phyloP scores from a whole-genome alignment of 805 yeast species.

The Candida easanensis region DNA sequence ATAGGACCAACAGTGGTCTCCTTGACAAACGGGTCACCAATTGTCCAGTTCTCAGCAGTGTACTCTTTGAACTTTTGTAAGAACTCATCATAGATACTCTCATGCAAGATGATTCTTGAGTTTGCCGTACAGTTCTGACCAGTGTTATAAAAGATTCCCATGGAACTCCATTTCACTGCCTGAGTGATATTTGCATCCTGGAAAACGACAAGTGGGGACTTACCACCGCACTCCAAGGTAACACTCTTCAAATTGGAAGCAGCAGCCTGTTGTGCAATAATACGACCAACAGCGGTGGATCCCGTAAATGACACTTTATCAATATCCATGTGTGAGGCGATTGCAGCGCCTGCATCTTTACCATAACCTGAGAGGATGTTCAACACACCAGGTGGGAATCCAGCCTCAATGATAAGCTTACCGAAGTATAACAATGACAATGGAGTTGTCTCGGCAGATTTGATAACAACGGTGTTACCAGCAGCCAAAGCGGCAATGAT shows the following conservation, averaged over 20 bases:
- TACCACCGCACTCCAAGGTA: constrained; percentile 72
- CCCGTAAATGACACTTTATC: constrained; percentile 66
- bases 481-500: constrained; percentile 74
- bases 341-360: constrained; percentile 61
- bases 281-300: constrained; percentile 63
- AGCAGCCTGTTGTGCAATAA: constrained; percentile 69
- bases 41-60: constrained; percentile 46
- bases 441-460: constrained; percentile 77
- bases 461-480: constrained; percentile 70
- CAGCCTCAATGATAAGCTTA: constrained; percentile 56
- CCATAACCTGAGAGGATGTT: constrained; percentile 75
- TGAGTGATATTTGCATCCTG: constrained; percentile 63
- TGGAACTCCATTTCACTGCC: constrained; percentile 65
- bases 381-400: constrained; percentile 79
- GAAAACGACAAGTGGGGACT: constrained; percentile 61
- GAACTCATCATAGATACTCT: constrained; percentile 52
- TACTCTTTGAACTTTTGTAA: constrained; percentile 41
- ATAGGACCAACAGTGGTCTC: constrained; percentile 58
- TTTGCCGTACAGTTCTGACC: constrained; percentile 73
- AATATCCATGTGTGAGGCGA: constrained; percentile 57
- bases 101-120: constrained; percentile 59
- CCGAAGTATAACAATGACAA: constrained; percentile 66
- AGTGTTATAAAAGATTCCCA: constrained; percentile 61
- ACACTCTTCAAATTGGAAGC: constrained; percentile 59
- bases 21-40: constrained; percentile 53